These are phyloP conservation scores for Teratosphaeria zuluensis DNA, from an alignment of 2,329 filamentous ascomycete species.

Conservation along the genomic window DNA sequence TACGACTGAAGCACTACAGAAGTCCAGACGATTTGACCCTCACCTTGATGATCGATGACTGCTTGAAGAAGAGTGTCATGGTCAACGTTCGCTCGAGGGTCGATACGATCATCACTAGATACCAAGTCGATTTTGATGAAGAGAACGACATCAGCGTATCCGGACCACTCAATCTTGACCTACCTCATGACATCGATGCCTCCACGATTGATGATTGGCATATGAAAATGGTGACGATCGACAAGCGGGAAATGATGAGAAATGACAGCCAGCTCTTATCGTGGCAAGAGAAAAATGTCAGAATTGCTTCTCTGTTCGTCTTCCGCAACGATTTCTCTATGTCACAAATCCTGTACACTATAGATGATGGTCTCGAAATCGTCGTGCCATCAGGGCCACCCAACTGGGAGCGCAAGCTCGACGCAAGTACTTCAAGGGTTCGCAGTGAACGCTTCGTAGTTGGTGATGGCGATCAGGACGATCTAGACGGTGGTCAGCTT, in stretches of 20 bases:
- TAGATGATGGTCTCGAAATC: not conserved
- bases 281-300: not conserved
- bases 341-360: not conserved
- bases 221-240: not conserved
- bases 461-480: constrained; percentile 7
- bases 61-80: not conserved
- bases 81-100: not conserved
- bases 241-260: not conserved
- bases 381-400: constrained; percentile 3
- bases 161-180: not conserved
- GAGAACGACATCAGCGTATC: not conserved
- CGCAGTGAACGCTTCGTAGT: constrained; percentile 10
- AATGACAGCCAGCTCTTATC: not conserved
- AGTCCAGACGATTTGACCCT: not conserved
- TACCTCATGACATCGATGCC: not conserved
- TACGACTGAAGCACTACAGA: constrained; percentile 47
- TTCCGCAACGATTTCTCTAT: not conserved
- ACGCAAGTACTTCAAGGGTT: constrained; percentile 5
- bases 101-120: not conserved
- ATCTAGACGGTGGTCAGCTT: not conserved
- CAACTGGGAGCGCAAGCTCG: constrained; percentile 10
- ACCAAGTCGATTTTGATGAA: not conserved
- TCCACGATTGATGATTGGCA: not conserved
- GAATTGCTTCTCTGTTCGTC: not conserved
- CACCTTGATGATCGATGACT: not conserved